These are phyloP conservation scores for Setomelanomma holmii DNA, from an alignment of 2,329 filamentous ascomycete genomes.

Conservation along the genomic window DNA sequence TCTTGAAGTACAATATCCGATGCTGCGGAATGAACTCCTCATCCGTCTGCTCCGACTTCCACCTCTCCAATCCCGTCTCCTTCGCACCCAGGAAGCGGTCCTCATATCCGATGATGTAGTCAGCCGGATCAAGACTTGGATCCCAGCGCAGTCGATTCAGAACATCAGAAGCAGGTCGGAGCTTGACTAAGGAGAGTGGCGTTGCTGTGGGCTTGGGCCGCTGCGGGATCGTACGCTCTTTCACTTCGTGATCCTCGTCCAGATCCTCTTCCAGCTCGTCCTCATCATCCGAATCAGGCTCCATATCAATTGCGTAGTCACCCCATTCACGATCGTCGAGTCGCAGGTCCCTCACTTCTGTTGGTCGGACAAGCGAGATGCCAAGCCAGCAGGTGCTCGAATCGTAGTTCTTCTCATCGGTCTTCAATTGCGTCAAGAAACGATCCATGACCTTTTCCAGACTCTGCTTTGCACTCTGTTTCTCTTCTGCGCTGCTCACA, in stretches of 20 bases:
- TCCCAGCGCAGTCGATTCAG: slow-evolving; percentile 61
- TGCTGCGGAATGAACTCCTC: slow-evolving; percentile 66
- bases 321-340: slow-evolving; percentile 61
- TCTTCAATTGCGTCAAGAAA: slow-evolving; percentile 45
- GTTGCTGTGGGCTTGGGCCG: slow-evolving; percentile 20
- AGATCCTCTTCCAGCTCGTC: slow-evolving; percentile 28
- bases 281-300: slow-evolving; percentile 49
- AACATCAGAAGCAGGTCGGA: slow-evolving; percentile 52
- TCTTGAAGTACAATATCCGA: slow-evolving; percentile 60
- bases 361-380: slow-evolving; percentile 37
- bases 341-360: slow-evolving; percentile 49
- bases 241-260: slow-evolving; percentile 17
- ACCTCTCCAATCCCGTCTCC: slow-evolving; percentile 57
- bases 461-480: slow-evolving; percentile 52
- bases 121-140: slow-evolving; percentile 49
- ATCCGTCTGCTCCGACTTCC: slow-evolving; percentile 62
- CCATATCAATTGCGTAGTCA: slow-evolving; percentile 53
- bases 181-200: slow-evolving; percentile 36
- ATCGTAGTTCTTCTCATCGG: slow-evolving; percentile 48
- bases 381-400: slow-evolving; percentile 44
- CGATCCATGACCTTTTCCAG: slow-evolving; percentile 49
- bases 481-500: slow-evolving; percentile 43
- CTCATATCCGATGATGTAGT: slow-evolving; percentile 62
- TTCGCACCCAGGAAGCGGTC: slow-evolving; percentile 60
- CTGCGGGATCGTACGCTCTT: slow-evolving; percentile 23